A percentile compares a stretch with the other conserved stretches of the same genome.
These are phyloP conservation scores for Glonium stellatum DNA, from an alignment of 495 filamentous ascomycete genomes.

Conservation along the genomic window DNA sequence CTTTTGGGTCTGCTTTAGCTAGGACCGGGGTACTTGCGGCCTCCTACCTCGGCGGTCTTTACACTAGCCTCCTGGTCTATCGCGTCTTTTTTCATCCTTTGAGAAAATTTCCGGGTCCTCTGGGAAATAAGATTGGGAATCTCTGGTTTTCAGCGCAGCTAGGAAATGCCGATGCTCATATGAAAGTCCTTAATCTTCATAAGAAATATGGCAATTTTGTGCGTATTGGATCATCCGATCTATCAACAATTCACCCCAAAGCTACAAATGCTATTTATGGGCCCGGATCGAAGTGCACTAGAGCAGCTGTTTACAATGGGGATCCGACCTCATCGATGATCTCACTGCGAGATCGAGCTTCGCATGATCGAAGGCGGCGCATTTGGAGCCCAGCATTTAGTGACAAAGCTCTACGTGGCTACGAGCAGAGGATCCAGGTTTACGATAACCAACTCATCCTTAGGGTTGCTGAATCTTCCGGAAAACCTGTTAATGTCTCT, in stretches of 20 bases:
- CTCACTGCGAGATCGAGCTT: conserved; percentile 26
- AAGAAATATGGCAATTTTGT: conserved; percentile 9
- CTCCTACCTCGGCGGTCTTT: conserved; percentile 13
- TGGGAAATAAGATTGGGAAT: background rate
- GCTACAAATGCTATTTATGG: conserved; percentile 33
- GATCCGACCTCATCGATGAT: conserved; percentile 31
- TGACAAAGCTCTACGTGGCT: conserved; percentile 27
- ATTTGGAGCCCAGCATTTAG: conserved; percentile 41
- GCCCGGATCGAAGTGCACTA: conserved; percentile 25
- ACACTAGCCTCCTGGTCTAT: conserved; percentile 7
- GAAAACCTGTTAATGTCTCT: conserved; percentile 36
- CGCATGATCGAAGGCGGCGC: conserved; percentile 36
- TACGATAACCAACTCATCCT: conserved; percentile 6
- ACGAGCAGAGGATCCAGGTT: conserved; percentile 19
- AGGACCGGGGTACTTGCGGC: background rate
- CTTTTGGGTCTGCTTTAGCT: background rate
- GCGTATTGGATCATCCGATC: conserved; percentile 33
- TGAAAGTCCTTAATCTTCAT: conserved; percentile 1
- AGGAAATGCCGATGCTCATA: background rate
- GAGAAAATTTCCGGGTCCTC: background rate
- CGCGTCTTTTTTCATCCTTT: conserved; percentile 6
- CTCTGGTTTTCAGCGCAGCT: background rate
- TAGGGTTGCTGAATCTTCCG: conserved; percentile 5
- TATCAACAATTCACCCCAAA: conserved; percentile 36
- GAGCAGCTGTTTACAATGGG: conserved; percentile 39